Conservation (phyloP, 371 early-diverging fungal species). For the Mortierella sp. region DNA sequence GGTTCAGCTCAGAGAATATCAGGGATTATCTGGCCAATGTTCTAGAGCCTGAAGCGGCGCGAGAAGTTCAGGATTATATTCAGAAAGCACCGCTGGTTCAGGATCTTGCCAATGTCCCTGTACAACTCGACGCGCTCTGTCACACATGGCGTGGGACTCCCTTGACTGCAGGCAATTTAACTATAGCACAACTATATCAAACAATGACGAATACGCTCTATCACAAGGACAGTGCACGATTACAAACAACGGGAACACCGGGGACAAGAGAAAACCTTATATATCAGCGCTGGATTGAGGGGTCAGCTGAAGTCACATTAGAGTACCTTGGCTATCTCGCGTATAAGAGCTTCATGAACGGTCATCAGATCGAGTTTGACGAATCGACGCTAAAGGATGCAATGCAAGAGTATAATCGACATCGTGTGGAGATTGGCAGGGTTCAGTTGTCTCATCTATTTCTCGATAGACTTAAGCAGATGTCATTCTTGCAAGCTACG, state of each 20-base stretch:
- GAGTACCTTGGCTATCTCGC: not conserved
- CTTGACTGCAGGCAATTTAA: not conserved
- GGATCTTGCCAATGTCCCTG: slow-evolving; percentile 24
- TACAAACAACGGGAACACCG: no score
- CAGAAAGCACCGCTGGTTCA: slow-evolving; percentile 13
- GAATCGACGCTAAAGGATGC: not conserved
- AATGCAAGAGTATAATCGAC: not conserved
- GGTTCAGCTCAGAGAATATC: slow-evolving; percentile 28
- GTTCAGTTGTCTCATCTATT: not conserved
- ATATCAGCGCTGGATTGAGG: not conserved
- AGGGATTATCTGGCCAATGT: slow-evolving; percentile 12
- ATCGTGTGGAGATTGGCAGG: not conserved
- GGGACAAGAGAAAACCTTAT: not conserved
- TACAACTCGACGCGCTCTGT: slow-evolving; percentile 30
- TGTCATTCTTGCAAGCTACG: not conserved
- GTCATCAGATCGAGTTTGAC: not conserved
- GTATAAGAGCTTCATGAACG: not conserved
- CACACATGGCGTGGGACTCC: slow-evolving; percentile 20
- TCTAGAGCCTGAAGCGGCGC: slow-evolving; percentile 1
- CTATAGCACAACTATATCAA: slow-evolving; percentile 21
- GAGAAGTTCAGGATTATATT: slow-evolving; percentile 19
- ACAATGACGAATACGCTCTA: slow-evolving; percentile 15
- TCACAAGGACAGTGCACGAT: no score
- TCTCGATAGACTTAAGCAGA: not conserved
- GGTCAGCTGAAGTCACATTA: not conserved